Evolutionary conservation across 2,329 filamentous ascomycete species (phyloP).

Genomic region (Xylariomycetidae sp.): DNA sequence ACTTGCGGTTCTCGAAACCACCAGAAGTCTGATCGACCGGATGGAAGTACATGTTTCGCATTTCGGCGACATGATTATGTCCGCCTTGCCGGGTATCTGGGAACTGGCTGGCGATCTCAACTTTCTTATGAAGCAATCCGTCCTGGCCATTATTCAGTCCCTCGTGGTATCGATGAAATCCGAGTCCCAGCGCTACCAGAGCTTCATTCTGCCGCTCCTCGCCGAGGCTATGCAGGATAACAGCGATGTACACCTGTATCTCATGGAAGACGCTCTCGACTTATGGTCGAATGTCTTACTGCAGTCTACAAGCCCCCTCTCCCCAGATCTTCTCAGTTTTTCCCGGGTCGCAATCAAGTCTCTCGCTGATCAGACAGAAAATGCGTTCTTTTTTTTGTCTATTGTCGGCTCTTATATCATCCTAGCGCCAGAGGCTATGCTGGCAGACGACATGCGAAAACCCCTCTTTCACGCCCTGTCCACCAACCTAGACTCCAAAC

Average conservation of each 20-base stretch:
- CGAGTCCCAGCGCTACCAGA: conserved; percentile 71
- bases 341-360: conserved; percentile 59
- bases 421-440: conserved; percentile 61
- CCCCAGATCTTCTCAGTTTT: conserved; percentile 56
- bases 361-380: conserved; percentile 59
- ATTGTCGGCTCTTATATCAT: conserved; percentile 67
- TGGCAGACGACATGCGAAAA: conserved; percentile 49
- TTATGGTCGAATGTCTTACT: conserved; percentile 74
- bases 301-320: conserved; percentile 57
- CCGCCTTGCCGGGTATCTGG: conserved; percentile 77
- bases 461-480: conserved; percentile 44
- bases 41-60: conserved; percentile 66
- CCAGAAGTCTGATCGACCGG: conserved; percentile 72
- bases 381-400: conserved; percentile 54
- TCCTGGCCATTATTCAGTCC: conserved; percentile 77
- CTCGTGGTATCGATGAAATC: conserved; percentile 81
- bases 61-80: conserved; percentile 75
- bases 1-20: conserved; percentile 81
- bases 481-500: conserved; percentile 43
- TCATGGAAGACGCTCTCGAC: conserved; percentile 87
- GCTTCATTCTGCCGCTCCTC: conserved; percentile 75
- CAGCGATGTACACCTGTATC: conserved; percentile 70
- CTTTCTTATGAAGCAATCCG: conserved; percentile 88
- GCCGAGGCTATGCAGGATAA: conserved; percentile 70
- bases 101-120: conserved; percentile 72